Conservation (phyloP, 176 grass and related monocot species). For the Phoenix dactylifera region DNA sequence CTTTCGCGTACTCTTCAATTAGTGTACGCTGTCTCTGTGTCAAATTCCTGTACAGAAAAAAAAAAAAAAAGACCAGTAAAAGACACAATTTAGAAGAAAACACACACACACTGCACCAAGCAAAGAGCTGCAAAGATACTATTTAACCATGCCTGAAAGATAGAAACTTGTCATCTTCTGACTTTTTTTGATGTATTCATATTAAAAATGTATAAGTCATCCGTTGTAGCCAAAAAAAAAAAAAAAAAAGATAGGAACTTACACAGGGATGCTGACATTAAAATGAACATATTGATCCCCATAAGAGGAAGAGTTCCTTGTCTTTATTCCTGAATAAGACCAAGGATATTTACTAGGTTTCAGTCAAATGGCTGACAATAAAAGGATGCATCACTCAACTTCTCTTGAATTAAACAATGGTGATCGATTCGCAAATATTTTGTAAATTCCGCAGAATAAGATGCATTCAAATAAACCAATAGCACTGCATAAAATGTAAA, state of each 20-base stretch:
- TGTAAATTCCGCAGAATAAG: not conserved
- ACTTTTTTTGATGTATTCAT: no score
- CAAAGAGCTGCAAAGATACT: no score
- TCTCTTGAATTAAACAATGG: not conserved
- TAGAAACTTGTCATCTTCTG: not conserved
- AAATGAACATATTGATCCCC: slow-evolving; percentile 91
- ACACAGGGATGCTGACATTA: slow-evolving; percentile 64
- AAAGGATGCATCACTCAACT: not conserved
- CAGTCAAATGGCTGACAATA: not conserved
- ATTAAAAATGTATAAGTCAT: no score
- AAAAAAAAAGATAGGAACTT: slow-evolving; percentile 1
- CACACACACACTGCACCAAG: no score
- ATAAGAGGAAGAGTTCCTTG: slow-evolving; percentile 36
- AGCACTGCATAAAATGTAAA: not conserved
- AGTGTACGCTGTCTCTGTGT: slow-evolving; percentile 50
- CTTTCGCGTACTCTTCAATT: slow-evolving; percentile 75
- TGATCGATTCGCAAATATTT: not conserved
- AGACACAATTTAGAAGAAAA: not conserved
- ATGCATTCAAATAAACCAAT: not conserved
- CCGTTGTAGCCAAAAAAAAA: no score
- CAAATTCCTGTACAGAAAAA: slow-evolving; percentile 34
- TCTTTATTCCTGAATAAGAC: slow-evolving; percentile 61
- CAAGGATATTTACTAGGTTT: not conserved
- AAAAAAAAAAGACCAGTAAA: not conserved
- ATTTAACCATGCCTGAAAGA: not conserved